Evolutionary conservation across 352 stramenopile species (phyloP), one percentile per base, ranked within the genome.

Genomic region (Phytophthora citricola): DNA sequence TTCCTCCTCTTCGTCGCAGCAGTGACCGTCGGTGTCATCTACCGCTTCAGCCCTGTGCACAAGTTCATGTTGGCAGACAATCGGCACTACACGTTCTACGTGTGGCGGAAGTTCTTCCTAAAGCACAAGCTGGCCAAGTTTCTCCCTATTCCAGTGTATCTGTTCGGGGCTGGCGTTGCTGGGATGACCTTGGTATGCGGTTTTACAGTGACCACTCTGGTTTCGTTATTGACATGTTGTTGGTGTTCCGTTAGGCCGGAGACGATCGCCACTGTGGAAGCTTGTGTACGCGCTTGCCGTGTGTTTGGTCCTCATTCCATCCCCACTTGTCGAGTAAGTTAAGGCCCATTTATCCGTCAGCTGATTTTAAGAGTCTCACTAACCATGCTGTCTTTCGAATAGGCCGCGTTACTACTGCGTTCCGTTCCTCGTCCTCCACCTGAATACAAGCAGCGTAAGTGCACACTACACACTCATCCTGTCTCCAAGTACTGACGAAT

Each of bases 11-110:
- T 56, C 3, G 32, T 73, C 3, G 31, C 54, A 20, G 27, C 58
- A 32, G 36, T 55, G 2, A 73, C 77, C 26, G 5, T 91, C 12
- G 43, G 66, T 6, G 66, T 76, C n/a, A 86, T 92, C 54, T 73
- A 79, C 26, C 66, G 75, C 45, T 89, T 87, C 56, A 97, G 87
- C 38, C 73, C 87, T 8, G 83, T 93, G 27, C 91, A 98, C 73
- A 91, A 90, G 58, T 98, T 98, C 54, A 81, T 97, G 74, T 75
- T 97, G 47, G 85, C 89, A 32, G 92, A 98, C 74, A 98, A 98
- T 58, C 87, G 92, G 7, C 91, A 98, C 68, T 97, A 96, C 66
- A 96, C 87, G 8, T 98, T 98, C 58, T 97, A 98, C 72, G 38
- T 97, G 20, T 98, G 92, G 92, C 71, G 83, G 14, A 93, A 92